Conservation (phyloP, 148 eudicot species). For the Amaranthus cruentus region DNA sequence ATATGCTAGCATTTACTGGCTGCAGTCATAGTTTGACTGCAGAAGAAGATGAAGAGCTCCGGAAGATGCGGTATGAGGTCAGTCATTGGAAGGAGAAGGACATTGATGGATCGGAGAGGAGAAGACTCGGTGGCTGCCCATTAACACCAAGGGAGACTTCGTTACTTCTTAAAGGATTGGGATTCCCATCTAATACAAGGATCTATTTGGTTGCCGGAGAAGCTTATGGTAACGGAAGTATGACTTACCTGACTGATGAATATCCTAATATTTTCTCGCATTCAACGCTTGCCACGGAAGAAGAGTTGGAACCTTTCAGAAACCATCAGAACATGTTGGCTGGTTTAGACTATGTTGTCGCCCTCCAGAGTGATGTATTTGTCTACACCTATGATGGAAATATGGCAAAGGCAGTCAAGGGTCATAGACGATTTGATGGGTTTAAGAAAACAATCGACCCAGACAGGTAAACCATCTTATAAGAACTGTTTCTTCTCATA, state of each 20-base stretch:
- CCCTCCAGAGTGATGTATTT: conserved; percentile 83
- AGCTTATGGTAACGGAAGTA: conserved; percentile 91
- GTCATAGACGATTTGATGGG: conserved; percentile 88
- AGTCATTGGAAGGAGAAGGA: conserved; percentile 99
- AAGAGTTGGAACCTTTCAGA: conserved; percentile 66
- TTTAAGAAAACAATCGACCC: conserved; percentile 88
- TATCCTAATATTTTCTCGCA: conserved; percentile 85
- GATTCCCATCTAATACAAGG: conserved; percentile 69
- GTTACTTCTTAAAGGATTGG: conserved; percentile 72
- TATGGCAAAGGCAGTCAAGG: conserved; percentile 98
- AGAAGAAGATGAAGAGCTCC: conserved; percentile 87
- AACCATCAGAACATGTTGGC: conserved; percentile 97
- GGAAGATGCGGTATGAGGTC: conserved; percentile 76
- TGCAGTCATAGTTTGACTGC: conserved; percentile 84
- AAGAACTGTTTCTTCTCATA: not conserved
- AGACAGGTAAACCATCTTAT: conserved; percentile 53
- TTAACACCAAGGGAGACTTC: conserved; percentile 90
- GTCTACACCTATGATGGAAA: conserved; percentile 96
- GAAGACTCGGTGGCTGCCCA: conserved; percentile 91
- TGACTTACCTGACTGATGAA: conserved; percentile 58
- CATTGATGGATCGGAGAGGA: conserved; percentile 73
- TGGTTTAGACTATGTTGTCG: conserved; percentile 87
- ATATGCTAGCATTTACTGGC: conserved; percentile 99
- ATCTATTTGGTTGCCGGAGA: conserved; percentile 95
- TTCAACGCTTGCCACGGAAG: conserved; percentile 62